Percentiles rank a stretch among this genome's conserved stretches.
Conservation (phyloP, 768 basidiomycete genomes). For the Phylloporus sp. region DNA sequence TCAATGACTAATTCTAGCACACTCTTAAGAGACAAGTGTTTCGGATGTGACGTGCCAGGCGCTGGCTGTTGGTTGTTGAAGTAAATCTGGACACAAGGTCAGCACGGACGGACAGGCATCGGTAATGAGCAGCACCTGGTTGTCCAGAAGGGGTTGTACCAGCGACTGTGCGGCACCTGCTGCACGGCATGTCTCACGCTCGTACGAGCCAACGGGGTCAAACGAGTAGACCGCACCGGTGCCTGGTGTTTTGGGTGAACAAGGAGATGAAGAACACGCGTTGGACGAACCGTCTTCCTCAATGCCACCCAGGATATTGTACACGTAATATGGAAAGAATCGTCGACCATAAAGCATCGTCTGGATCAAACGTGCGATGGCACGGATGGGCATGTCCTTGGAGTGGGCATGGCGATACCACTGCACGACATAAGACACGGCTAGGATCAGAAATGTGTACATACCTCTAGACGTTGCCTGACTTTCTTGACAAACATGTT, state of each 20-base stretch:
- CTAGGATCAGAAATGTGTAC: slow-evolving; percentile 22
- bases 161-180: slow-evolving; percentile 94
- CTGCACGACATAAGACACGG: slow-evolving; percentile 36
- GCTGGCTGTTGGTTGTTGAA: slow-evolving; percentile 91
- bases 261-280: not conserved
- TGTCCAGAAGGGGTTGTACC: slow-evolving; percentile 97
- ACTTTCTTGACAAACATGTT: slow-evolving; percentile 98
- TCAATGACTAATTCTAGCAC: slow-evolving; percentile 90
- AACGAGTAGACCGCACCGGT: slow-evolving; percentile 99
- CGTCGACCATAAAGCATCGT: slow-evolving; percentile 95
- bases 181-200: slow-evolving; percentile 94
- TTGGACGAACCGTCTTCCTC: slow-evolving; percentile 84
- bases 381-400: slow-evolving; percentile 94
- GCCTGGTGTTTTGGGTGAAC: slow-evolving; percentile 43
- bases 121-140: slow-evolving; percentile 58
- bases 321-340: slow-evolving; percentile 98
- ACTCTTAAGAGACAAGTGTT: slow-evolving; percentile 73
- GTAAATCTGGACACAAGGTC: slow-evolving; percentile 66
- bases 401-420: slow-evolving; percentile 98
- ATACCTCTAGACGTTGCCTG: slow-evolving; percentile 90
- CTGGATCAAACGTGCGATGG: slow-evolving; percentile 97
- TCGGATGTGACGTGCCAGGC: slow-evolving; percentile 68
- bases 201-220: slow-evolving; percentile 97
- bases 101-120: not conserved
- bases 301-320: slow-evolving; percentile 93